Evolutionary conservation across 2,329 filamentous ascomycete species (phyloP), one percentile per base, ranked within the genome.

Genomic region (Calonectria pteridis): DNA sequence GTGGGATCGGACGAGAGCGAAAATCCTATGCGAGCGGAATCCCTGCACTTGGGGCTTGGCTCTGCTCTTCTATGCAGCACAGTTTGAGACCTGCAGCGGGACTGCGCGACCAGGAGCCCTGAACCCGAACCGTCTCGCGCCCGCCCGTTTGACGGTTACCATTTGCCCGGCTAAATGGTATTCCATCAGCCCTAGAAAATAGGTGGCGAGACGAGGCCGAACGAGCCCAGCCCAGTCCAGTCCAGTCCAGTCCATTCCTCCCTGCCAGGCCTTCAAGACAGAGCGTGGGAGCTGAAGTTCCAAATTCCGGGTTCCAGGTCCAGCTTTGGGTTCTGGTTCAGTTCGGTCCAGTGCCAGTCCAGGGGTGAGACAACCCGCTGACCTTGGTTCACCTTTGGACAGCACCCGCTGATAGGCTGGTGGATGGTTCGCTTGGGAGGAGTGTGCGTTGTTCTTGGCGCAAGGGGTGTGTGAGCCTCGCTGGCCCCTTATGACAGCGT

Each of bases 121-220:
- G 31, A 51, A 49, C 59, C 59, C 43, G 26, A 65, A 33, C 71
- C 16, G 66, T 53, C 50, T 73, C 66, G 71, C 71, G 59, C 59
- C 59, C 66, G 67, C 49, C 58, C 46, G 66, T 58, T 66, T 62
- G 40, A 46, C 51, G 16, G 35, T 55, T 55, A 33, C 74, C 66
- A 74, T 77, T 79, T 77, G 75, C 33, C 69, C 78, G 78, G 78
- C 59, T 78, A 79, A 76, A 75, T 37, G 40, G 53, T 31, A n/a
- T 70, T 68, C 43, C 65, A 50, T 68, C 49, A 33, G 46, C 46
- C 35, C 43, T 40, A 28, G 46, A 53, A 43, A 59, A 62, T 33
- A 29, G 7, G 53, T 33, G 53, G 29, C 40, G 31, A 69, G 29
- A 62, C 29, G 37, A 35, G 29, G 35, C 29, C 7, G 26, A 28